Evolutionary conservation across 805 yeast genomes (phyloP).

Genomic region (Vanderwaltozyma verrucispora): DNA sequence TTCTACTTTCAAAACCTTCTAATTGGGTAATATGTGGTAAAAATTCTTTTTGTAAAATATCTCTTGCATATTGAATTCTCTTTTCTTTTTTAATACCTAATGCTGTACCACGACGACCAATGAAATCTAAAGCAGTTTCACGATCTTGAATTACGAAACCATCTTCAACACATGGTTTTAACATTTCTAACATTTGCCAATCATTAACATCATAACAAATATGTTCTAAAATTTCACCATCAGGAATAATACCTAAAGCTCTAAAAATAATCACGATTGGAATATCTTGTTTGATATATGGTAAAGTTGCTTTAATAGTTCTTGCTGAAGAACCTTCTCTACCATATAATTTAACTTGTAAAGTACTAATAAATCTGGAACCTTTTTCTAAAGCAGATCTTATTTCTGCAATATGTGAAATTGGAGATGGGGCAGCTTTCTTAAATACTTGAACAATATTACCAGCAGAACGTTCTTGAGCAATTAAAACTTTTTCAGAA

Average conservation of each 20-base stretch:
- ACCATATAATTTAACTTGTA: constrained; percentile 88
- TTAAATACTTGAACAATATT: constrained; percentile 97
- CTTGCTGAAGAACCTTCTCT: constrained; percentile 65
- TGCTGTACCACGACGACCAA: constrained; percentile 97
- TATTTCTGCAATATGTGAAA: constrained; percentile 92
- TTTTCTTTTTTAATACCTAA: constrained; percentile 93
- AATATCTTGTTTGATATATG: constrained; percentile 91
- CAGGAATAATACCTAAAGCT: constrained; percentile 97
- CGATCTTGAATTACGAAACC: constrained; percentile 97
- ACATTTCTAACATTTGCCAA: constrained; percentile 99
- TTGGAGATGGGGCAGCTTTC: constrained; percentile 94
- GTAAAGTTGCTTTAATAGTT: constrained; percentile 91
- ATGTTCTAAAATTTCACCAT: constrained; percentile 97
- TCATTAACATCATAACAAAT: constrained; percentile 96
- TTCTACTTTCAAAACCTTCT: constrained; percentile 93
- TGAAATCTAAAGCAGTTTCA: constrained; percentile 94
- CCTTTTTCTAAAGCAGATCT: constrained; percentile 97
- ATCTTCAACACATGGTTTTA: constrained; percentile 98
- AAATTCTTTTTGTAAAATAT: constrained; percentile 90
- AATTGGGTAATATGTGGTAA: constrained; percentile 96
- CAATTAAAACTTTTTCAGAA: constrained; percentile 94
- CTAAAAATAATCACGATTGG: constrained; percentile 96
- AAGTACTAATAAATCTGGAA: constrained; percentile 82
- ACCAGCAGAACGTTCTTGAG: constrained; percentile 98
- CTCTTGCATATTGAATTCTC: constrained; percentile 97